Evolutionary conservation across 2,329 filamentous ascomycete species (phyloP), one percentile per base, ranked within the genome.

Genomic region (Ophiostoma ulmi): DNA sequence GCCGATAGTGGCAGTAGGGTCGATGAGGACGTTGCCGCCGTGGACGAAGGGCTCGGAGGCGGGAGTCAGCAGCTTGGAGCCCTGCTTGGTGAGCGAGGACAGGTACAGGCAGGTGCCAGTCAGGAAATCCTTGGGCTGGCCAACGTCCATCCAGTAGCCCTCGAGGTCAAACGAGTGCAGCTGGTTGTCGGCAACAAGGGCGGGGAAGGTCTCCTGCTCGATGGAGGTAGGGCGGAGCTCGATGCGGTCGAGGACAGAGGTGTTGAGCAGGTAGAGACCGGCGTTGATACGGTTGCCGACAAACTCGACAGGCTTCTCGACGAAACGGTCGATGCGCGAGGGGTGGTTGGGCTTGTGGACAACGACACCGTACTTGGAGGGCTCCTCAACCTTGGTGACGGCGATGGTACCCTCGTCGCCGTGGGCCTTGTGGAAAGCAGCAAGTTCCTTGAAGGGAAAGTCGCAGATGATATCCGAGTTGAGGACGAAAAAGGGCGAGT

Each of bases 121-220:
- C 70, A 99, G 85, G 87, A 98, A 99, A 80, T 99, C 94, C 85
- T 98, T 99, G 76, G 94, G 94, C 83, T 99, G 94, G 77, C 94
- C 94, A 74, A 99, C 93, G 77, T 98, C 94, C 94, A 98, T 98
- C 94, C 94, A 98, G 88, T 96, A 98, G 76, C 94, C 93, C 75
- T 97, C 93, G 39, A 98, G 88, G 79, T 98, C 94, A 79, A 97
- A 97, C 1, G 93, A 97, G 86, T 98, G 94, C 74, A 98, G 85
- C 81, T 94, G 88, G 75, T 93, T 93, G 77, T 97, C 94, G 77
- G 87, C 89, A 82, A 91, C 91, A 80, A 98, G 95, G 76, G 92
- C 89, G 66, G 94, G 94, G 91, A 99, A 99, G 44, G 93, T 97
- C 84, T 98, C 95, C 84, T 98, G 94, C 83, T 99, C 94, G 79